Percentiles rank a stretch among this genome's conserved stretches.
These are phyloP conservation scores for Clausena lansium DNA, from an alignment of 345 rosid genomes.

Conservation along the genomic window DNA sequence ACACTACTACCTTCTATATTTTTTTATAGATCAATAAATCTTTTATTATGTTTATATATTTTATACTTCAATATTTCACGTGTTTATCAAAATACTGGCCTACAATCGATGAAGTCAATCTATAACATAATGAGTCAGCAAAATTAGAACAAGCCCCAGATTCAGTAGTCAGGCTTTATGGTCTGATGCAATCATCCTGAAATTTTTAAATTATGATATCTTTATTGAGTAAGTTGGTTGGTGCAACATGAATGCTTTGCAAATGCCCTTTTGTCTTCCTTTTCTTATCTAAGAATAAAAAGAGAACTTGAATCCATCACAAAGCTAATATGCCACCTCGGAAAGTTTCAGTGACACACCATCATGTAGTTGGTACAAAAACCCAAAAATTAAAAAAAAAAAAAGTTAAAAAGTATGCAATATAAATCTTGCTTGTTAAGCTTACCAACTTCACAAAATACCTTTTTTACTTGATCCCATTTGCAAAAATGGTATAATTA, in stretches of 20 bases:
- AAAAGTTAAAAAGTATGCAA: neutral
- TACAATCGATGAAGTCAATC: too few relatives aligned
- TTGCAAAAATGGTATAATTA: neutral
- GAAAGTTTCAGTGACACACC: slow-evolving; percentile 36
- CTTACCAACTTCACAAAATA: neutral
- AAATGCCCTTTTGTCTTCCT: slow-evolving; percentile 1
- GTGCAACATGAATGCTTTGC: neutral
- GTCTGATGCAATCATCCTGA: slow-evolving; percentile 12
- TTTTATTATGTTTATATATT: neutral
- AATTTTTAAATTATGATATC: slow-evolving; percentile 14
- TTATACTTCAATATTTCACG: too few relatives aligned
- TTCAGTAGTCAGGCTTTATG: neutral
- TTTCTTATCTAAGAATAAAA: slow-evolving; percentile 18
- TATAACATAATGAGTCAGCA: too few relatives aligned
- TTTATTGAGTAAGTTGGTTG: neutral
- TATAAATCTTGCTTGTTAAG: neutral
- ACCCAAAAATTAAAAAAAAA: too few relatives aligned
- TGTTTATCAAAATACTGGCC: too few relatives aligned
- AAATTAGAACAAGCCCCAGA: neutral
- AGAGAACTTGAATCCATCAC: slow-evolving; percentile 29
- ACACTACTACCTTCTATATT: too few relatives aligned
- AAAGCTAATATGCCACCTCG: slow-evolving; percentile 53
- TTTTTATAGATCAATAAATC: neutral
- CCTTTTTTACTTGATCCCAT: neutral
- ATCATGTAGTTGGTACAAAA: neutral